Conservation (phyloP, 2,329 filamentous ascomycete species). For the Xylariaceae sp. region DNA sequence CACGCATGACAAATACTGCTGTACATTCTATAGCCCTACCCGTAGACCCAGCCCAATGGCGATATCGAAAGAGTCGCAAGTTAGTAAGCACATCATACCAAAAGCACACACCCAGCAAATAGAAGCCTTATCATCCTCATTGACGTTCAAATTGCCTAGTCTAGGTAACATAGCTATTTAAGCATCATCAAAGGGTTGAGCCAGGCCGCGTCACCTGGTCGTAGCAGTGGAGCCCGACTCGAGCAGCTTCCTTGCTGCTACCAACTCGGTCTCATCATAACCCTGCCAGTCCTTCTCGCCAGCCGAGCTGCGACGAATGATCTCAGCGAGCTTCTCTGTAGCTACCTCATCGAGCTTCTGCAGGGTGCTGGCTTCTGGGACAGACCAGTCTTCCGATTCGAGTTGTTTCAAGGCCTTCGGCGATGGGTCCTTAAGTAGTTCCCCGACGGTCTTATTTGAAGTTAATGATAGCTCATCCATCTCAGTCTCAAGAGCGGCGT, state of each 20-base stretch:
- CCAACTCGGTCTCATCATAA: slow-evolving; percentile 65
- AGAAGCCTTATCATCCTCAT: background rate
- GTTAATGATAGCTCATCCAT: slow-evolving; percentile 20
- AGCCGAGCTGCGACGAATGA: slow-evolving; percentile 58
- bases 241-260: slow-evolving; percentile 63
- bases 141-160: background rate
- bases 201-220: slow-evolving; percentile 37
- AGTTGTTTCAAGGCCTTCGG: slow-evolving; percentile 41
- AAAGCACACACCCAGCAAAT: background rate
- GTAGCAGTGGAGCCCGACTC: slow-evolving; percentile 44
- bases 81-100: background rate
- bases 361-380: slow-evolving; percentile 54
- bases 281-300: slow-evolving; percentile 65
- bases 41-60: slow-evolving; percentile 7
- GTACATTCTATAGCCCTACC: slow-evolving; percentile 16
- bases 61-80: slow-evolving; percentile 10
- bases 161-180: background rate
- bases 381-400: slow-evolving; percentile 45
- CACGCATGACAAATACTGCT: slow-evolving; percentile 15
- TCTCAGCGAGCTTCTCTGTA: slow-evolving; percentile 69
- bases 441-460: slow-evolving; percentile 42
- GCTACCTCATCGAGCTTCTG: slow-evolving; percentile 66
- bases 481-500: background rate
- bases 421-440: slow-evolving; percentile 40
- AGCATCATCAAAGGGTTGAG: background rate